Evolutionary conservation across 2,329 filamentous ascomycete species (phyloP).

Genomic region (Paraphaeosphaeria sporulosa): DNA sequence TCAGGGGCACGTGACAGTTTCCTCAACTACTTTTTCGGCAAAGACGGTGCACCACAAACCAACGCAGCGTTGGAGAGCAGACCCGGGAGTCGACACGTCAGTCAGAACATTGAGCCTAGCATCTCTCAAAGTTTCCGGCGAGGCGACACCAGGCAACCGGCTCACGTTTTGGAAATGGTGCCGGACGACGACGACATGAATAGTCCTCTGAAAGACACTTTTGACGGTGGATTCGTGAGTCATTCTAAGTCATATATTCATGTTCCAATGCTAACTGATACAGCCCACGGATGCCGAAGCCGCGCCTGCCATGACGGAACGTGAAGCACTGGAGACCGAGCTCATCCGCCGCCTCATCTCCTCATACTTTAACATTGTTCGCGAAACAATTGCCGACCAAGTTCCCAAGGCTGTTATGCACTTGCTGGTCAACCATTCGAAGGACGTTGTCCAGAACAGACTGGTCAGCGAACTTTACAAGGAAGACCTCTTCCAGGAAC

Average conservation of each 20-base stretch:
- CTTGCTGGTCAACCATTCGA: slow-evolving; percentile 95
- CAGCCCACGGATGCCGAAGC: slow-evolving; percentile 57
- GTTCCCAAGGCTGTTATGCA: slow-evolving; percentile 99
- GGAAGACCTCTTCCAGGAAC: slow-evolving; percentile 86
- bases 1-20: slow-evolving; percentile 86
- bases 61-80: slow-evolving; percentile 43
- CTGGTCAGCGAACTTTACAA: slow-evolving; percentile 96
- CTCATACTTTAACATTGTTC: slow-evolving; percentile 98
- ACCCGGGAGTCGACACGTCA: slow-evolving; percentile 71
- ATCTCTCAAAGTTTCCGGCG: slow-evolving; percentile 84
- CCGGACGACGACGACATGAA: slow-evolving; percentile 53
- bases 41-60: slow-evolving; percentile 71
- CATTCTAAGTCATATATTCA: not conserved
- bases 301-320: slow-evolving; percentile 90
- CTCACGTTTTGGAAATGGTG: slow-evolving; percentile 51
- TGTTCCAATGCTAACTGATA: slow-evolving; percentile 26
- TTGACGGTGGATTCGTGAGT: slow-evolving; percentile 68
- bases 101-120: slow-evolving; percentile 79
- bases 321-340: slow-evolving; percentile 96
- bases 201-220: slow-evolving; percentile 46
- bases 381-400: slow-evolving; percentile 97
- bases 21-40: slow-evolving; percentile 98
- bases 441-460: slow-evolving; percentile 96
- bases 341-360: slow-evolving; percentile 95
- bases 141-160: slow-evolving; percentile 64